Base-by-base conservation (phyloP, 768 basidiomycete genomes). In the Kwoniella sp. region DNA sequence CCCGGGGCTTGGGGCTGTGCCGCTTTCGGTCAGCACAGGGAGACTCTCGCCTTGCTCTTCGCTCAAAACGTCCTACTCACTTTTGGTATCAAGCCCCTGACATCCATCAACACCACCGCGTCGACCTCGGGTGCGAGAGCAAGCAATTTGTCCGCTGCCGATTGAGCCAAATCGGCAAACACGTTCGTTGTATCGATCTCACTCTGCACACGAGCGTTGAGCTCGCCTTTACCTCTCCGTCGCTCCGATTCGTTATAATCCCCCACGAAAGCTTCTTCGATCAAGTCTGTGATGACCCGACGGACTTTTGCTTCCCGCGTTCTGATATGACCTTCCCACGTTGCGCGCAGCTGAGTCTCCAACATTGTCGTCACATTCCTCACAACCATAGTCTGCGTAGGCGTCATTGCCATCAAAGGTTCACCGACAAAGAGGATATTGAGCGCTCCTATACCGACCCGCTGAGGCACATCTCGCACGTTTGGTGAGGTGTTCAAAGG, bases 291-390 rank as follows among this genome's bases (percentile, higher is more conserved):
- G 8, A 76, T 46, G 6, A 60, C 65, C n/a, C 61, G 26, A 53
- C 69, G 62, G 2, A 63, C 56, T 46, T 58, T 58, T 1, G 69
- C 74, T 33, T 72, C 74, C 19, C 66, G 55, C 1, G 70, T 70
- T 40, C 69, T 48, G 2, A 54, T 52, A 24, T 68, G 58, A 21
- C 74, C 74, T 26, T 76, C 71, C 74, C 74, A 76, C 2, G 74
- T 76, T 2, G 68, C 70, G 26, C 68, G 51, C 15, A 76, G 36
- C 29, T 73, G 71, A 17, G 64, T 71, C 40, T 71, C 67, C 50
- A 76, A 36, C 64, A 76, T 68, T 33, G 54, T 44, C 22, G 69
- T 63, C 2, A 76, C 49, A 21, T 64, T 55, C 8, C 22, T 29
- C 17, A 76, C 26, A 0, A 72, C 74, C 53, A 55, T 64, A 1